Evolutionary conservation across 208 protist genomes (phyloP).

Genomic region (Trypanosoma vivax): DNA sequence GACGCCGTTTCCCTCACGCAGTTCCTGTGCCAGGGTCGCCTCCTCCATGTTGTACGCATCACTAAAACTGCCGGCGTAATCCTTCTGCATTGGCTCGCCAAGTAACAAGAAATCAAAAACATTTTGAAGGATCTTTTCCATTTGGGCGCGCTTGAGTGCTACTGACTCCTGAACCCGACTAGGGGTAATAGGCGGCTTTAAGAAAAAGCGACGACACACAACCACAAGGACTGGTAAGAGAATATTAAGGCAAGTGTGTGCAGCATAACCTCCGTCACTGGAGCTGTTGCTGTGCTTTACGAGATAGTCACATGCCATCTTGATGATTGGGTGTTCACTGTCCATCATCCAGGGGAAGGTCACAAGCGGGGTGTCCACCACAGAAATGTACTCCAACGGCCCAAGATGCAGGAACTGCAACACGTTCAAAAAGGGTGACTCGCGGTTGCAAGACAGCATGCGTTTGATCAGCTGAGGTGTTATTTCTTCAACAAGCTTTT

Average conservation of each 20-base stretch:
- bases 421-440: constrained; percentile 12
- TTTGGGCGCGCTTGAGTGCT: constrained; percentile 15
- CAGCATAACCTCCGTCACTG: not conserved
- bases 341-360: constrained; percentile 16
- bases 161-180: constrained; percentile 6
- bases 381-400: constrained; percentile 12
- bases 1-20: constrained; percentile 16
- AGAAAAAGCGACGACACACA: constrained; percentile 15
- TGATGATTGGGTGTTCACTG: constrained; percentile 10
- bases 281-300: not conserved
- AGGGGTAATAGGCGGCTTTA: constrained; percentile 15
- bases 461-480: constrained; percentile 11
- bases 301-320: not conserved
- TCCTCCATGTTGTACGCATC: not conserved
- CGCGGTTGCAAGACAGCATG: constrained; percentile 1
- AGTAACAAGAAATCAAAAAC: constrained; percentile 13
- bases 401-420: constrained; percentile 17
- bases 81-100: not conserved
- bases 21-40: not conserved
- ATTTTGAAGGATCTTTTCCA: constrained; percentile 15
- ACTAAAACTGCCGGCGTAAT: not conserved
- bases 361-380: constrained; percentile 1
- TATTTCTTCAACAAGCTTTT: constrained; percentile 13
- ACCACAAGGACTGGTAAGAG: constrained; percentile 12
- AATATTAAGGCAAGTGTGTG: constrained; percentile 3